Evolutionary conservation across 768 basidiomycete genomes (phyloP).

Genomic region (Tremella yokohamensis): DNA sequence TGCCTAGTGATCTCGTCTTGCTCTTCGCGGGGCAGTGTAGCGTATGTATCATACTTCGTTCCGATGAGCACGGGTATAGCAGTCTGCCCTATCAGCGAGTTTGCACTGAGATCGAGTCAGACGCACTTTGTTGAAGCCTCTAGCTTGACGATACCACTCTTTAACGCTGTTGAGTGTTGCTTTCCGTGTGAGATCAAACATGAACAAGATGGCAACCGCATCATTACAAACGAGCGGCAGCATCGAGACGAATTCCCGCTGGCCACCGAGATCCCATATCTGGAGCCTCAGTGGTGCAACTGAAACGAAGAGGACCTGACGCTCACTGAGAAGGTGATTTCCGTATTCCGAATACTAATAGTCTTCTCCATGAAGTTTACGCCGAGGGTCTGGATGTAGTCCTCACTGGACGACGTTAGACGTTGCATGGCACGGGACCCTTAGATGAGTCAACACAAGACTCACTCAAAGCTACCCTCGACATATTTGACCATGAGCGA

Average conservation of each 20-base stretch:
- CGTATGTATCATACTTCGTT: constrained; percentile 96
- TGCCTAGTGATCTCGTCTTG: constrained; percentile 99
- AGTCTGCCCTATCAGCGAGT: constrained; percentile 59
- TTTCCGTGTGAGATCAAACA: constrained; percentile 98
- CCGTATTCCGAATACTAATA: constrained; percentile 93
- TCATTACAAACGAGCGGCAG: constrained; percentile 96
- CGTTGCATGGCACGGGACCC: too few relatives aligned
- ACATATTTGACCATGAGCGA: constrained; percentile 99
- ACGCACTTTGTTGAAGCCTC: constrained; percentile 94
- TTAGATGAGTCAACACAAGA: not conserved
- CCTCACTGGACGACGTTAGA: constrained; percentile 58
- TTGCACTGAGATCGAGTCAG: not conserved
- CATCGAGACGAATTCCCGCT: constrained; percentile 99
- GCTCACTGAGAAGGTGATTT: constrained; percentile 84
- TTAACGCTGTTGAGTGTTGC: constrained; percentile 97
- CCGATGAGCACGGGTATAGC: constrained; percentile 98
- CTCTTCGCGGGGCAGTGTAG: constrained; percentile 91
- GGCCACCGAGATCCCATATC: constrained; percentile 95
- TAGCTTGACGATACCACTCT: constrained; percentile 98
- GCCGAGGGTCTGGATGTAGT: constrained; percentile 99
- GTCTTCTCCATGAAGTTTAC: constrained; percentile 99
- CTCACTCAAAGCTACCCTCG: constrained; percentile 85
- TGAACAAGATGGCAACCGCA: constrained; percentile 98
- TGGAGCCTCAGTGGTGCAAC: constrained; percentile 7
- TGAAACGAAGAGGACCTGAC: not conserved